Evolutionary conservation across 495 filamentous ascomycete species (phyloP), one percentile per base, ranked within the genome.

Genomic region (Talaromyces trachyspermus): DNA sequence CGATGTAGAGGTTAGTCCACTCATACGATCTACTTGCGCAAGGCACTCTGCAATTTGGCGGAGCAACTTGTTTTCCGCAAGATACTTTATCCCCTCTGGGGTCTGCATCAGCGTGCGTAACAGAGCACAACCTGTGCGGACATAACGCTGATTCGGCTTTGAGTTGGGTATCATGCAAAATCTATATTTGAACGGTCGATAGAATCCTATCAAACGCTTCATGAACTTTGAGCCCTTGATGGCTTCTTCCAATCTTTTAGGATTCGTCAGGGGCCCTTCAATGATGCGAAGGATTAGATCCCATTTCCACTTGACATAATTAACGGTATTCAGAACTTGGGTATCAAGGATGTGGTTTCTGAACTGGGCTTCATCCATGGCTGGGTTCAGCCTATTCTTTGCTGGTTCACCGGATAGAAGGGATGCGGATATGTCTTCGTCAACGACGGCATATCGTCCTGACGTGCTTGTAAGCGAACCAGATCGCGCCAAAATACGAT

Each of bases 221-320:
- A 95, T 81, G 59, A 97, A 97, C 55, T 95, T 97, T 5, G 88
- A 90, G 18, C 81, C 86, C 60, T 91, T 94, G 58, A 96, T 88
- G 2, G 91, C 90, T 60, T 98, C 94, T 54, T 95, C 88, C 8
- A 97, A 75, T 33, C 92, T 77, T 61, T 95, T 95, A 5, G 89
- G 78, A 54, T 91, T 95, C n/a, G 85, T 81, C 29, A 98, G 63
- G 4, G 92, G 92, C 0, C 94, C 94, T 59, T 98, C 94, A 36
- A 98, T 89, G 26, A 97, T 80, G 54, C 83, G 81, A 46, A 87
- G 77, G 33, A 98, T 87, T 20, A 94, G 68, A 53, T 95, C 86
- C 92, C 92, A 98, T 54, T 92, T 88, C 92, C 92, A 98, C 58
- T 98, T 98, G 15, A 79, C 70, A 60, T 81, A 94, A 49, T 94